These are phyloP conservation scores for Ganoderma lingzhi DNA, from an alignment of 1,284 basidiomycete genomes.

Conservation along the genomic window DNA sequence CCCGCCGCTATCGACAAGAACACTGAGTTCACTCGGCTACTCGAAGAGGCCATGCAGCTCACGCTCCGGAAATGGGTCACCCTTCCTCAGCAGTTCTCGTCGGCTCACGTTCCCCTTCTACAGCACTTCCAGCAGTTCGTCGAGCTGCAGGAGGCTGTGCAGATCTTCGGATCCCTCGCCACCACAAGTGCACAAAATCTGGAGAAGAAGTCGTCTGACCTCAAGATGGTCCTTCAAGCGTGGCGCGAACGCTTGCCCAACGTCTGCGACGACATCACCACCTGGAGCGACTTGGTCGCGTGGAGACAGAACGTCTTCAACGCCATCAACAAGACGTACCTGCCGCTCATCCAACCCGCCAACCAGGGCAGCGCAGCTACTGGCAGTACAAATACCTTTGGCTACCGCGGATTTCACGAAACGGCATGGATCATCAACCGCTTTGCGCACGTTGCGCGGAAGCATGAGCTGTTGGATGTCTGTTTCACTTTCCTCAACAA, in stretches of 20 bases:
- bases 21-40: constrained; percentile 82
- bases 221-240: constrained; percentile 95
- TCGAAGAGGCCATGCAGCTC: constrained; percentile 98
- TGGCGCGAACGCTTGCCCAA: constrained; percentile 99
- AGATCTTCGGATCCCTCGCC: constrained; percentile 92
- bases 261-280: constrained; percentile 96
- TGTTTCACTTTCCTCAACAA: constrained; percentile 96
- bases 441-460: constrained; percentile 98
- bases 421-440: constrained; percentile 99
- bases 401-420: constrained; percentile 99
- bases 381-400: constrained; percentile 83
- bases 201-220: constrained; percentile 93
- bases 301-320: constrained; percentile 96
- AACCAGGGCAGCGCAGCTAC: constrained; percentile 56
- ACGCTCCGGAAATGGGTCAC: constrained; percentile 96
- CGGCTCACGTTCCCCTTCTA: constrained; percentile 93
- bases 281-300: constrained; percentile 98
- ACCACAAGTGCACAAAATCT: constrained; percentile 90
- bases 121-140: constrained; percentile 99
- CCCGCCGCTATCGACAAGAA: constrained; percentile 76
- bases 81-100: constrained; percentile 86
- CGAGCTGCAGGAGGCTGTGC: constrained; percentile 95
- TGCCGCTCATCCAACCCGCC: constrained; percentile 82
- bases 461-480: constrained; percentile 96
- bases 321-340: constrained; percentile 96